phyloP scores from a whole-genome alignment of 2,329 filamentous ascomycete genomes.

The Acephala macrosclerotiorum region DNA sequence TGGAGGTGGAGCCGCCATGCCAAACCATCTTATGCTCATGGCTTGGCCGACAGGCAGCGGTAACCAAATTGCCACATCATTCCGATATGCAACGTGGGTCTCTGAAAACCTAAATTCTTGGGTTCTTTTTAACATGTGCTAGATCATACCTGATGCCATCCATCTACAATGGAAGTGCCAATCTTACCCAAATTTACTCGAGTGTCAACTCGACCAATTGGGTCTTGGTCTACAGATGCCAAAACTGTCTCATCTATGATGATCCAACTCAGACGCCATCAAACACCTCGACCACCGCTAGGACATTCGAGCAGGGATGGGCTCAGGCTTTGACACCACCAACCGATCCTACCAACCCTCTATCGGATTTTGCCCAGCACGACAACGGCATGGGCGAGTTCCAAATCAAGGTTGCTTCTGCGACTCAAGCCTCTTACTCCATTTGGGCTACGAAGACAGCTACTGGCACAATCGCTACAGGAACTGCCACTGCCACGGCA shows the following conservation, averaged over 20 bases:
- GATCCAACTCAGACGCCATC: conserved; percentile 52
- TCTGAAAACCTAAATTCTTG: neutral
- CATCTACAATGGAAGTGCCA: conserved; percentile 67
- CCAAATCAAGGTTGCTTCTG: conserved; percentile 51
- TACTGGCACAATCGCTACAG: conserved; percentile 33
- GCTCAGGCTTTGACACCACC: conserved; percentile 54
- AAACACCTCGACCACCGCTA: conserved; percentile 53
- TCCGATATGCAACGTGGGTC: conserved; percentile 58
- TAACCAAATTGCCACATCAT: conserved; percentile 61
- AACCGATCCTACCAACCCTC: conserved; percentile 51
- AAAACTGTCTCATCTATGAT: conserved; percentile 62
- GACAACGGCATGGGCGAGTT: conserved; percentile 63
- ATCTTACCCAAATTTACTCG: conserved; percentile 65
- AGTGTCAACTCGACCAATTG: conserved; percentile 65
- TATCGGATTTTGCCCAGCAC: conserved; percentile 59
- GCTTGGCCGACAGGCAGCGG: conserved; percentile 59
- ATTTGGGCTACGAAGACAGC: conserved; percentile 43
- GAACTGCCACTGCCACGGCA: conserved; percentile 39
- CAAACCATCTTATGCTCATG: conserved; percentile 62
- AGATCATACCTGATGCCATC: conserved; percentile 65
- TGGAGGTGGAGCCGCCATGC: conserved; percentile 53
- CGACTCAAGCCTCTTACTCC: conserved; percentile 49
- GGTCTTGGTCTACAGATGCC: conserved; percentile 70
- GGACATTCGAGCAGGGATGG: conserved; percentile 60
- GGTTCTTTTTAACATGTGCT: conserved; percentile 3